Percentiles rank a stretch among this genome's conserved stretches.
Conservation (phyloP, 768 basidiomycete genomes). For the Russula ochroleuca region DNA sequence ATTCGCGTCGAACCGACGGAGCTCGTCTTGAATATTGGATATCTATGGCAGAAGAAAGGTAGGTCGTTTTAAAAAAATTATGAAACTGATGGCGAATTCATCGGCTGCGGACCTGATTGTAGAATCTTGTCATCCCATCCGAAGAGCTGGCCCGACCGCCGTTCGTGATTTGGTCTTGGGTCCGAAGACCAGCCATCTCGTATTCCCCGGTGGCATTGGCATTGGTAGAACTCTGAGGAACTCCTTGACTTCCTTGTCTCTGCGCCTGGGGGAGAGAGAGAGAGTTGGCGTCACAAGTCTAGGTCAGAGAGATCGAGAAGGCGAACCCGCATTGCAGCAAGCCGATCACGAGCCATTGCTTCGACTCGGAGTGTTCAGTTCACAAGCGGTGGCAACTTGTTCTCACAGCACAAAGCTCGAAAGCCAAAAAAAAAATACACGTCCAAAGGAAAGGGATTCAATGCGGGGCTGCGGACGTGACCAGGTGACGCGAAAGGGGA, state of each 20-base stretch:
- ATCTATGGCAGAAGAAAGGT: slow-evolving; percentile 46
- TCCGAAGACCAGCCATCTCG: slow-evolving; percentile 34
- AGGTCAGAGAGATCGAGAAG: background rate
- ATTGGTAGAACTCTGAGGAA: slow-evolving; percentile 24
- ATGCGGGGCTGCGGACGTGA: slow-evolving; percentile 16
- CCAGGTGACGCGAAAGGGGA: background rate
- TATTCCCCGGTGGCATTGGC: slow-evolving; percentile 26
- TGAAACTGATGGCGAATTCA: background rate
- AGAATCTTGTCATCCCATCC: slow-evolving; percentile 34
- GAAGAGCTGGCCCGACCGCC: slow-evolving; percentile 20
- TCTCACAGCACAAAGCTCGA: background rate
- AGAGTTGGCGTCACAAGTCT: background rate
- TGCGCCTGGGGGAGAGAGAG: slow-evolving; percentile 32
- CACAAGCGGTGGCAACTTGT: slow-evolving; percentile 7
- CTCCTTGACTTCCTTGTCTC: slow-evolving; percentile 32
- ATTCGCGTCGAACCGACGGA: slow-evolving; percentile 65
- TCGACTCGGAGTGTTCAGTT: background rate
- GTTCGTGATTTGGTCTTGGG: slow-evolving; percentile 27
- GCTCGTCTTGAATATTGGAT: slow-evolving; percentile 64
- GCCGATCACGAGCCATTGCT: slow-evolving; percentile 28
- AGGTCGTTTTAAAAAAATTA: background rate
- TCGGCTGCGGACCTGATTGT: slow-evolving; percentile 32
- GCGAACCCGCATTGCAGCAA: slow-evolving; percentile 29
- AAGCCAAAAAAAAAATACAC: background rate
- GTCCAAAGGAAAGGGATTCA: background rate